Base-by-base conservation (phyloP, 345 rosid species). In the Raphanus sativus region DNA sequence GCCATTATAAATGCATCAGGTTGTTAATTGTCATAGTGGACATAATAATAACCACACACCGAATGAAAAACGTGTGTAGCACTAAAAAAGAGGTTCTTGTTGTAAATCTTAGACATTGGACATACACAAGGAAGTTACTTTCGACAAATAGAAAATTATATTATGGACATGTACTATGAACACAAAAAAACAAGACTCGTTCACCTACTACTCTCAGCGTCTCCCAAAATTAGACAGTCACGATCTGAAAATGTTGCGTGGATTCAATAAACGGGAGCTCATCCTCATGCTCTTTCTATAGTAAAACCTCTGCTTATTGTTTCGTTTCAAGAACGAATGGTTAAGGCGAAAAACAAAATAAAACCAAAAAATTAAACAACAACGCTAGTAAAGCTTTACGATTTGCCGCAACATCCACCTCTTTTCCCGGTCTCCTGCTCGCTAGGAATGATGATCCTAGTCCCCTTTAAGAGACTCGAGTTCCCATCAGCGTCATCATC, bases 381-480 rank as follows among this genome's bases (percentile, higher is more conserved):
- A 21, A 21, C 21, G 21, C 21, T 21, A 21, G 21, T 21, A 21
- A 21, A 21, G 21, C 1, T 21, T 21, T 21, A 21, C 21, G 75
- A 68, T 73, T 73, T 79, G 24, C 78, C 82, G 33, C 97, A 91
- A 78, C 92, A 89, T 5, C 90, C 91, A 67, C 92, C 85, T 66
- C 80, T 81, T 33, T 79, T 78, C 25, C 38, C 66, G 71, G 68
- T 80, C 64, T 72, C 85, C 10, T 89, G 87, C 66, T 87, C 89
- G 1, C 70, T 77, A 0, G 97, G 94, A 59, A 91, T 87, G 67
- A 89, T 70, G 60, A 91, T 91, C 66, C 84, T 84, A 40, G 94
- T 89, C 62, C 97, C 97, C 69, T 87, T 89, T 28, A 91, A 85
- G 71, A 89, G 86, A 79, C 79, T 74, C 11, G 89, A 73, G 30